Evolutionary conservation across 345 rosid species (phyloP).

Genomic region (Abelmoschus esculentus): DNA sequence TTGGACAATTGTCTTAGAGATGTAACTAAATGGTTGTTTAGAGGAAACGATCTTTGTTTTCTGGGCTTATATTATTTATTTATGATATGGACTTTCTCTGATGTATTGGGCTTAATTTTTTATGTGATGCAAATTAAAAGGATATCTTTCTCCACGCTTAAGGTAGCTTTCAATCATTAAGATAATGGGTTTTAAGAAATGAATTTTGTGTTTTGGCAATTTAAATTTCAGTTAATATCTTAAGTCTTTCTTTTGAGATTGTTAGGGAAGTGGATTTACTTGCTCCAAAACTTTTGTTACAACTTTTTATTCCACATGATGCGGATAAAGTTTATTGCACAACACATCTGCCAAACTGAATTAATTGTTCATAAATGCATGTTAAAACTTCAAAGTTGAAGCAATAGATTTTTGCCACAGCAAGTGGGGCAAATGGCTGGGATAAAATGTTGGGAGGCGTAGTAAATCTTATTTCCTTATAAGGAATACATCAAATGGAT

Average conservation of each 20-base stretch:
- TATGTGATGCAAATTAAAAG: background rate
- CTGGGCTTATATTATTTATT: background rate
- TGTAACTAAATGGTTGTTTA: background rate
- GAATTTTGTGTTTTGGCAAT: background rate
- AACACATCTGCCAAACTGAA: background rate
- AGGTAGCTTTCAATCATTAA: background rate
- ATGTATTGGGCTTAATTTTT: background rate
- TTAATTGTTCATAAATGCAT: background rate
- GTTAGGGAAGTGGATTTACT: background rate
- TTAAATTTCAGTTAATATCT: background rate
- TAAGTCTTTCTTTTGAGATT: background rate
- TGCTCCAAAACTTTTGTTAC: background rate
- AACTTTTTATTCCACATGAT: background rate
- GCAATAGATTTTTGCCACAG: background rate
- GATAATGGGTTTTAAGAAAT: background rate
- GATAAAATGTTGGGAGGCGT: background rate
- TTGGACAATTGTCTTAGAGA: background rate
- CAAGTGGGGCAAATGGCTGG: background rate
- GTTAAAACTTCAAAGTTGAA: slow-evolving; percentile 1
- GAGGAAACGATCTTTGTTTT: background rate
- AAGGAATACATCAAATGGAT: background rate
- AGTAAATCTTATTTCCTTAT: background rate
- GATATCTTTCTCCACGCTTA: background rate
- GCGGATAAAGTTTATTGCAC: background rate
- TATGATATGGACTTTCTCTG: background rate